A percentile compares a stretch with the other conserved stretches of the same genome.
Conservation (phyloP, 108 stramenopile species). For the Ochromonas danica region DNA sequence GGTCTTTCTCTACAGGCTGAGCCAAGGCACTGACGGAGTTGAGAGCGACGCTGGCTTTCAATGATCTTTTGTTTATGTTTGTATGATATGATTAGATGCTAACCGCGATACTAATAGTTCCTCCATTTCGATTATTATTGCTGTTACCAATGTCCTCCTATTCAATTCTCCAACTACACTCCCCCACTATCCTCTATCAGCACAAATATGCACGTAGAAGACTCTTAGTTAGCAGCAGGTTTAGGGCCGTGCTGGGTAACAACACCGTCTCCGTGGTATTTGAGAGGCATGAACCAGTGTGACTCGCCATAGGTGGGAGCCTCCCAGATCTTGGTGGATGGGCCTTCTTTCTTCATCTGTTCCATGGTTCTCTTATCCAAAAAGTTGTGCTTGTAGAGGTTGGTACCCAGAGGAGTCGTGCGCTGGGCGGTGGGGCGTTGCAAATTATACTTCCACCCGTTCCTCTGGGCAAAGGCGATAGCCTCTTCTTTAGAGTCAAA, state of each 20-base stretch:
- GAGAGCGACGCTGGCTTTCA: too few species aligned
- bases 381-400: constrained; percentile 28
- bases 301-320: constrained; percentile 24
- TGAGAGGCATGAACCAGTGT: constrained; percentile 36
- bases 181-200: too few species aligned
- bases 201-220: too few species aligned
- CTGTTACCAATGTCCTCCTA: too few species aligned
- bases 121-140: too few species aligned
- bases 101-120: too few species aligned
- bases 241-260: constrained; percentile 34
- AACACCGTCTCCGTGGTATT: constrained; percentile 41
- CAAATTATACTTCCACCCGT: constrained; percentile 30
- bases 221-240: neutral
- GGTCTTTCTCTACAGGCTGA: neutral
- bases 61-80: too few species aligned
- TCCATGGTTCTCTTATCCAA: neutral
- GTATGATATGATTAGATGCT: too few species aligned
- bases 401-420: neutral
- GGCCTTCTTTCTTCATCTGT: neutral
- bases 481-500: constrained; percentile 29
- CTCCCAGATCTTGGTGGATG: neutral
- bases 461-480: constrained; percentile 3
- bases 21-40: too few species aligned
- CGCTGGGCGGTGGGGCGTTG: neutral
- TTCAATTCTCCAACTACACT: too few species aligned